Evolutionary conservation across 257 asterid genomes (phyloP).

Genomic region (Gardenia jasminoides): DNA sequence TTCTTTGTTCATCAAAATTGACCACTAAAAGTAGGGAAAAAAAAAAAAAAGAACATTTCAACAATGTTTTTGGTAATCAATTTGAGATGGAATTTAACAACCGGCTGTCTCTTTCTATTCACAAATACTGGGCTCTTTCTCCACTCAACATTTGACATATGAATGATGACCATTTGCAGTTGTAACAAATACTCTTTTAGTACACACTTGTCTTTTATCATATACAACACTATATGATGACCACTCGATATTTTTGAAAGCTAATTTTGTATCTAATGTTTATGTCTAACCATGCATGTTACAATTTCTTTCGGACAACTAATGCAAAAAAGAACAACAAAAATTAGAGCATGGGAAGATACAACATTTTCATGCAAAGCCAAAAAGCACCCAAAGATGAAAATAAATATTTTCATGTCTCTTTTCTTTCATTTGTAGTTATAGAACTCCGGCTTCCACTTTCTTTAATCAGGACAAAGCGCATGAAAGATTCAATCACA

Average conservation of each 20-base stretch:
- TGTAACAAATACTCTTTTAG: not conserved
- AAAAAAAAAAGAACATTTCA: not conserved
- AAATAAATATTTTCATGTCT: not conserved
- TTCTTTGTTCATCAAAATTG: constrained; percentile 6
- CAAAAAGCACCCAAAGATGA: not conserved
- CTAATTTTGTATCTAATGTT: not conserved
- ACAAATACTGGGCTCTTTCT: not conserved
- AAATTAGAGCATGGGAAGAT: not conserved
- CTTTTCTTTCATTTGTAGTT: not conserved
- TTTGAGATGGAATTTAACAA: not conserved
- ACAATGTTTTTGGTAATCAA: not conserved
- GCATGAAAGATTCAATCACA: no score
- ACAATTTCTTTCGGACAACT: not conserved
- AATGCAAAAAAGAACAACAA: not conserved
- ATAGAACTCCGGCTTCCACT: not conserved
- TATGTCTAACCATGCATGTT: not conserved
- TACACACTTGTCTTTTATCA: not conserved
- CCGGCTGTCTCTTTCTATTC: not conserved
- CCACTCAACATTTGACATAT: not conserved
- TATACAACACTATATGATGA: no score
- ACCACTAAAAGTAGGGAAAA: not conserved
- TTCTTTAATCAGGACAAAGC: not conserved
- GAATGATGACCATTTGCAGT: not conserved
- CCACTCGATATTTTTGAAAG: not conserved
- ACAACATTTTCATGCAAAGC: not conserved